These are phyloP conservation scores for Pythium scleroteichum DNA, from an alignment of 352 stramenopile genomes.

Conservation along the genomic window DNA sequence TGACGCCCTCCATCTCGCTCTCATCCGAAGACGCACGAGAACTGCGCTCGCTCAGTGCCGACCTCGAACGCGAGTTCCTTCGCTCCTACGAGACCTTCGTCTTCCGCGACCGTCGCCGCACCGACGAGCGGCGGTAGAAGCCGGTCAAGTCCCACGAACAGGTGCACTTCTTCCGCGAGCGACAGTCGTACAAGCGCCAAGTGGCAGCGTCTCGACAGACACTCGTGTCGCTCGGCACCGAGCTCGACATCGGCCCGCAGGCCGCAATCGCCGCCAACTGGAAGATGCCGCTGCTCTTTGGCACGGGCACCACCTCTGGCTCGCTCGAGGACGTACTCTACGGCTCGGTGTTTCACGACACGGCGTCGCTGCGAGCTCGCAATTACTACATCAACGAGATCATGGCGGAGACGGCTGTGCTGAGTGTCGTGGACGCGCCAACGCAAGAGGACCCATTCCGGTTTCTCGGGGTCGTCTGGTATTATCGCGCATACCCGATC, in stretches of 20 bases:
- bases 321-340: constrained; percentile 59
- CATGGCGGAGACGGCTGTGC: constrained; percentile 30
- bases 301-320: constrained; percentile 34
- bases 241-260: neutral
- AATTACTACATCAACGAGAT: constrained; percentile 37
- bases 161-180: constrained; percentile 40
- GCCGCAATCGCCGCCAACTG: neutral
- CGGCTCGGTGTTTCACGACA: constrained; percentile 43
- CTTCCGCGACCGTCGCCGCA: constrained; percentile 27
- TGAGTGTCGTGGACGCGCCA: constrained; percentile 29
- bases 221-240: neutral
- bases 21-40: neutral
- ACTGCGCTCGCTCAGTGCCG: neutral
- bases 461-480: constrained; percentile 40
- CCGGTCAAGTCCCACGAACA: constrained; percentile 37
- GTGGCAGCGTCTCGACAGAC: too few relatives aligned
- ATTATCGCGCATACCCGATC: neutral
- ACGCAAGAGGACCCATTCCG: constrained; percentile 34
- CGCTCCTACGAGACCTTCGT: constrained; percentile 41
- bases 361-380: constrained; percentile 32
- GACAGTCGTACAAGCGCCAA: neutral
- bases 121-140: constrained; percentile 47
- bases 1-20: neutral
- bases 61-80: constrained; percentile 27
- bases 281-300: neutral